A percentile compares a stretch with the other conserved stretches of the same genome.
phyloP scores from a whole-genome alignment of 2,329 filamentous ascomycete genomes.

The Penicillium sp. region DNA sequence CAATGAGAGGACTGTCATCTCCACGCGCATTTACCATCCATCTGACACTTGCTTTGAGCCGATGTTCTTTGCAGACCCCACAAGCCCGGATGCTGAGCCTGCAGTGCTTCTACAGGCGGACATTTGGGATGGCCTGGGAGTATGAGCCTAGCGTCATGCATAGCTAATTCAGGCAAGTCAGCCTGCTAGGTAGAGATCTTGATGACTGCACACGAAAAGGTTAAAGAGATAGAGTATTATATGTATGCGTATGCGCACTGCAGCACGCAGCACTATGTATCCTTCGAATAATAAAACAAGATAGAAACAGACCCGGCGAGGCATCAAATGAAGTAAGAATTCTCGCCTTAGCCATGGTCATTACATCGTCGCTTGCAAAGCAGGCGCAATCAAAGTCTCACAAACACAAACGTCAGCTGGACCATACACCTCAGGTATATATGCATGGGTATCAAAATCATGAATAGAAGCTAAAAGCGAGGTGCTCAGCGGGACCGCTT shows the following conservation, averaged over 20 bases:
- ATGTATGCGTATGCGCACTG: neutral
- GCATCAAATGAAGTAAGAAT: constrained; percentile 3
- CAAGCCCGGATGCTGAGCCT: neutral
- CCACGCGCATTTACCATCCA: constrained; percentile 39
- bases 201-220: too few relatives aligned
- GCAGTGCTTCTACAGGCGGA: constrained; percentile 19
- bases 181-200: too few relatives aligned
- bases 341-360: constrained; percentile 14
- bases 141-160: neutral
- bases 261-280: neutral
- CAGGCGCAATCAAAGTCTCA: neutral
- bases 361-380: constrained; percentile 18
- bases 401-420: neutral
- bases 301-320: neutral
- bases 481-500: constrained; percentile 23
- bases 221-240: neutral
- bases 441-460: constrained; percentile 30
- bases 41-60: constrained; percentile 14
- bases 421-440: constrained; percentile 20
- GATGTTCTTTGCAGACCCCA: constrained; percentile 27
- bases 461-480: neutral
- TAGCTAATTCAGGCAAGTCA: too few relatives aligned
- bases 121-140: constrained; percentile 28
- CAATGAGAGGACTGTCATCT: constrained; percentile 46
- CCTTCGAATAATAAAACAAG: constrained; percentile 8